Conservation (phyloP, 2,329 filamentous ascomycete species). For the Paradendryphiella salina region DNA sequence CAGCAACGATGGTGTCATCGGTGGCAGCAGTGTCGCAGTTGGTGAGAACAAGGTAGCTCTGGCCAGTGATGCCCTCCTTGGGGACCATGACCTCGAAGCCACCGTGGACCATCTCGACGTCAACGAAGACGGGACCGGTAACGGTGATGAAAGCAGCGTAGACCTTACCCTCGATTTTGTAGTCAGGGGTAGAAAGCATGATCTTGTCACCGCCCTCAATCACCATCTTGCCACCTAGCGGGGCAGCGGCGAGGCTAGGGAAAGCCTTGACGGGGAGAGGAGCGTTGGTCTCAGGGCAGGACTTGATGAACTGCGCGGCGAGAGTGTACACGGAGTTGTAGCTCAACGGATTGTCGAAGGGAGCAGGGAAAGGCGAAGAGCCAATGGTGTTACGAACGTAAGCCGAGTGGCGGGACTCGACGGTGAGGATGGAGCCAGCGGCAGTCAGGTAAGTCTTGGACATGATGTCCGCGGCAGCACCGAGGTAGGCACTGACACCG, state of each 20-base stretch:
- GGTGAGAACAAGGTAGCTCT: slow-evolving; percentile 33
- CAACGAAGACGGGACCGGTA: slow-evolving; percentile 27
- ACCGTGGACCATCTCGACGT: slow-evolving; percentile 18
- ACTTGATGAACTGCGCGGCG: slow-evolving; percentile 64
- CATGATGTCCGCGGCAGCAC: slow-evolving; percentile 62
- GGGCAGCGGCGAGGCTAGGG: slow-evolving; percentile 50
- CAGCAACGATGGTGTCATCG: slow-evolving; percentile 32
- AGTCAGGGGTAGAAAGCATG: slow-evolving; percentile 18
- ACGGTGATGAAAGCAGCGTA: slow-evolving; percentile 34
- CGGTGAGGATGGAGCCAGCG: slow-evolving; percentile 65
- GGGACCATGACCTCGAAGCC: slow-evolving; percentile 27
- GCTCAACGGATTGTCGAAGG: slow-evolving; percentile 63
- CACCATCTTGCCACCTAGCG: slow-evolving; percentile 11
- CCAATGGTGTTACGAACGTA: slow-evolving; percentile 59
- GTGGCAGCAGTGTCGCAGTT: slow-evolving; percentile 31
- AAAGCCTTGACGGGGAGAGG: slow-evolving; percentile 64
- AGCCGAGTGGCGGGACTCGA: slow-evolving; percentile 66
- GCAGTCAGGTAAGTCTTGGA: slow-evolving; percentile 62
- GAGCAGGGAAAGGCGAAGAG: slow-evolving; percentile 59
- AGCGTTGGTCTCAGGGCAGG: slow-evolving; percentile 60
- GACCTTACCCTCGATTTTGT: slow-evolving; percentile 26
- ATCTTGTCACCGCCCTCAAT: slow-evolving; percentile 25
- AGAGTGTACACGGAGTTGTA: slow-evolving; percentile 66
- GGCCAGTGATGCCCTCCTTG: slow-evolving; percentile 29
- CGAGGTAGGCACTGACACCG: slow-evolving; percentile 64